Base-by-base conservation (phyloP, 192 early-diverging fungal species). In the Geranomyces michiganensis region DNA sequence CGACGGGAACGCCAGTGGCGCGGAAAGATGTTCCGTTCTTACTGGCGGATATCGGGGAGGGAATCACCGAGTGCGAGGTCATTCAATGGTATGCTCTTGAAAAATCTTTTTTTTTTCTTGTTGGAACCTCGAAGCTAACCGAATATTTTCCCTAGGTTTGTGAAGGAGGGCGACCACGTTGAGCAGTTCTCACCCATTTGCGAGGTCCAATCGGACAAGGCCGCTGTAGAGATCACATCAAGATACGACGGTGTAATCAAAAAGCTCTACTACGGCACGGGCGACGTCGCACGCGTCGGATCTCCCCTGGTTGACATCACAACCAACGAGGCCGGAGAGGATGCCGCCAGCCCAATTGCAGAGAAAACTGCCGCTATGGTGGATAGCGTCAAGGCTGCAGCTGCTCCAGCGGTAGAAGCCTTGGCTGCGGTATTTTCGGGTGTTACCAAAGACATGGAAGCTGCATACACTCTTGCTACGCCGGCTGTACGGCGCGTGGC, bases 151-250 rank as follows among this genome's bases (percentile, higher is more conserved):
- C n/a, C 0, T 47, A 93, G 91, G 91, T 96, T 96, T 76, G 93
- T 99, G 41, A 92, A 99, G 83, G 86, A 88, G 6, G 97, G 97
- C 67, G 90, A 93, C 75, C 82, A 78, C 55, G 90, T 99, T 22
- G 82, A 86, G 22, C 93, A 97, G 87, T 99, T 99, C 79, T 88
- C 94, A 69, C 92, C 91, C 76, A 90, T 99, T 45, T 96, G 94
- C 73, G 97, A 99, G 71, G 96, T 99, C 29, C 96, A 97, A 64
- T 95, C 93, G 14, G 97, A 99, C 80, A 99, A 99, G 84, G 97
- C 97, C 12, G 91, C 97, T n/a, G 97, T 96, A 10, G 95, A 99
- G 79, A 97, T 99, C 79, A 94, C 97, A 22, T 96, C 94, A 24
- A 88, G 97, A 9, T 99, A 89, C 73, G 92, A 95, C 66, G 97